phyloP scores from a whole-genome alignment of 2,329 filamentous ascomycete genomes.

The Coccinonectria pachysandricola region DNA sequence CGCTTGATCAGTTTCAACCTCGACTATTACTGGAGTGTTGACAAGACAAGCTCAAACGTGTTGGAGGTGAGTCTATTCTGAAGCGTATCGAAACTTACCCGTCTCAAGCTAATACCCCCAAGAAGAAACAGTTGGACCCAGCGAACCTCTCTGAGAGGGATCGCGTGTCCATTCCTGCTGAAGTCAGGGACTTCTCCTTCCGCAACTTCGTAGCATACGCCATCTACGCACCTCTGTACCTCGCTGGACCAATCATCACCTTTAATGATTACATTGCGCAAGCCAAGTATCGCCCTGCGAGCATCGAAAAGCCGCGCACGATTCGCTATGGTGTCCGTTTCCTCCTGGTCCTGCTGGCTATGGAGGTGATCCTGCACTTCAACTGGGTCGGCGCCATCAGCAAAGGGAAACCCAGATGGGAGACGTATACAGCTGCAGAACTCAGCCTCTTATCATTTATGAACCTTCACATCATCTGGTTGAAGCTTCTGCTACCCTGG shows the following conservation, averaged over 20 bases:
- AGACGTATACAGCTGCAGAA: constrained; percentile 73
- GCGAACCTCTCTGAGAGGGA: constrained; percentile 80
- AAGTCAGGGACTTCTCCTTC: constrained; percentile 61
- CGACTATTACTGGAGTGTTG: constrained; percentile 88
- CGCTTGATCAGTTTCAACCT: constrained; percentile 93
- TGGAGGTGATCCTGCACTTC: constrained; percentile 87
- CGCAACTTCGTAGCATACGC: constrained; percentile 83
- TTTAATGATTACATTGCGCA: constrained; percentile 98
- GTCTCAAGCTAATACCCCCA: constrained; percentile 51
- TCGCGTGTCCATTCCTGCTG: constrained; percentile 67
- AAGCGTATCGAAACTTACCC: not conserved
- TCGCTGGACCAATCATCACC: constrained; percentile 85
- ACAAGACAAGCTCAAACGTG: constrained; percentile 51
- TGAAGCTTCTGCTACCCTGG: constrained; percentile 94
- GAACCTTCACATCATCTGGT: constrained; percentile 95
- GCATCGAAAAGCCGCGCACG: constrained; percentile 60
- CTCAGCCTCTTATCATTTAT: constrained; percentile 87
- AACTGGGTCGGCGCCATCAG: constrained; percentile 91
- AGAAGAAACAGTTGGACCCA: constrained; percentile 97
- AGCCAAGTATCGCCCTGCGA: constrained; percentile 60
- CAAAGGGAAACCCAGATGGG: constrained; percentile 70
- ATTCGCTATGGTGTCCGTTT: constrained; percentile 78
- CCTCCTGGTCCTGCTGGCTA: constrained; percentile 65
- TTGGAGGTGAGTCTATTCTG: constrained; percentile 60
- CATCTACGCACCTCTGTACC: constrained; percentile 86